phyloP scores from a whole-genome alignment of 1,139 yeast genomes.

The Diutina scorzettiae region DNA sequence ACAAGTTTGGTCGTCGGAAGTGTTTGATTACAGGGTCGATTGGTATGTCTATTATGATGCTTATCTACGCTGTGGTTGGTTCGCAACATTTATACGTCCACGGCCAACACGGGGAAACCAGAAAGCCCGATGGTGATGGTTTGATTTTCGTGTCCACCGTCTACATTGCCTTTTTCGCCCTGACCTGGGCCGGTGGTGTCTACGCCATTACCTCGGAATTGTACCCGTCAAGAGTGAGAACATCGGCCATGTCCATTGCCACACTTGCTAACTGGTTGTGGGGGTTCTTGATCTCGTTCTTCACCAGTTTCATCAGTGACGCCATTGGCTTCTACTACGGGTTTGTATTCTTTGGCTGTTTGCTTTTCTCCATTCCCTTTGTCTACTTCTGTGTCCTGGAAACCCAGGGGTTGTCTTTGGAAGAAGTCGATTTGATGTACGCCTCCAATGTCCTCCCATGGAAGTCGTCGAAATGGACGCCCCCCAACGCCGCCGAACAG shows the following conservation, averaged over 20 bases:
- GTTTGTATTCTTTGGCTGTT: constrained; percentile 57
- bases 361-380: constrained; percentile 43
- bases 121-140: constrained; percentile 52
- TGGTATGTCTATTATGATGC: constrained; percentile 54
- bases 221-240: constrained; percentile 67
- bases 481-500: constrained; percentile 12
- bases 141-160: constrained; percentile 69
- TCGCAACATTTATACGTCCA: constrained; percentile 47
- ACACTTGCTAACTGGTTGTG: constrained; percentile 70
- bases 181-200: constrained; percentile 81
- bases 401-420: constrained; percentile 55
- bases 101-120: constrained; percentile 18
- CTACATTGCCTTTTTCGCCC: constrained; percentile 73
- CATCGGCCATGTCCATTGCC: constrained; percentile 70
- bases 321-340: constrained; percentile 47
- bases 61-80: constrained; percentile 60
- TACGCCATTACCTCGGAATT: constrained; percentile 72
- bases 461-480: constrained; percentile 35
- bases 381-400: constrained; percentile 51
- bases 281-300: constrained; percentile 67
- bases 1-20: constrained; percentile 9
- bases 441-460: constrained; percentile 29
- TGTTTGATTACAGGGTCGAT: constrained; percentile 19
- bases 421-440: constrained; percentile 59
- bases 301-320: constrained; percentile 57